Evolutionary conservation across 1,284 basidiomycete species (phyloP).

Genomic region (Exobasidium rhododendri): DNA sequence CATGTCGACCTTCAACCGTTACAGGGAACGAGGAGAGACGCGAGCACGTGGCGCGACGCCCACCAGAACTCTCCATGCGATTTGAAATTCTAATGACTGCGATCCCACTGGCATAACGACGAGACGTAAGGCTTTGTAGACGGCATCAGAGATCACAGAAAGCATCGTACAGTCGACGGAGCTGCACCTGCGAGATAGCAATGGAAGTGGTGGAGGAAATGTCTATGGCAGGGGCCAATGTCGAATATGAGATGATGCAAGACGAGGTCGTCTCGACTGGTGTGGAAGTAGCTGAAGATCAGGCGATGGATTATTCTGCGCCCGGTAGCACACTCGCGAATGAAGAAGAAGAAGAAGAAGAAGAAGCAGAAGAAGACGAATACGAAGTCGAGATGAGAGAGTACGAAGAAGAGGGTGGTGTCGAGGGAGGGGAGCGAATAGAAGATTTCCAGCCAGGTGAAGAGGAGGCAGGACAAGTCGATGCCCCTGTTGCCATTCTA

Average conservation of each 20-base stretch:
- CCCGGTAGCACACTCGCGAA: not conserved
- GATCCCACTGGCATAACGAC: too few relatives aligned
- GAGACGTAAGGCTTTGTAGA: too few relatives aligned
- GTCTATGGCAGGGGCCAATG: not conserved
- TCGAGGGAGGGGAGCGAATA: not conserved
- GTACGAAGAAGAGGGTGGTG: not conserved
- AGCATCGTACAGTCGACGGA: too few relatives aligned
- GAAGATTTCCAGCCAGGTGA: too few relatives aligned
- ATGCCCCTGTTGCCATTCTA: too few relatives aligned
- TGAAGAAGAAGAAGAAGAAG: not conserved
- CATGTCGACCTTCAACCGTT: too few relatives aligned
- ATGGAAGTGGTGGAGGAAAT: not conserved
- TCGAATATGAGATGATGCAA: not conserved
- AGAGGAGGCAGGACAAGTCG: too few relatives aligned
- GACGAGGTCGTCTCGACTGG: not conserved
- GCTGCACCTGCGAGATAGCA: not conserved
- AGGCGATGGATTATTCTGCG: not conserved
- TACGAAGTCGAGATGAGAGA: conserved; percentile 7
- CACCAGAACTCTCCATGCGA: too few relatives aligned
- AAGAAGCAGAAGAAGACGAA: not conserved
- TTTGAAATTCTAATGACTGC: too few relatives aligned
- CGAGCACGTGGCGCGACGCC: too few relatives aligned
- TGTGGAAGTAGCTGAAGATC: not conserved
- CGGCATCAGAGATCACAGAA: too few relatives aligned
- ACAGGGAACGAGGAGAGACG: too few relatives aligned